These are phyloP conservation scores for Exophiala aquamarina DNA, from an alignment of 2,329 filamentous ascomycete species.

Conservation along the genomic window DNA sequence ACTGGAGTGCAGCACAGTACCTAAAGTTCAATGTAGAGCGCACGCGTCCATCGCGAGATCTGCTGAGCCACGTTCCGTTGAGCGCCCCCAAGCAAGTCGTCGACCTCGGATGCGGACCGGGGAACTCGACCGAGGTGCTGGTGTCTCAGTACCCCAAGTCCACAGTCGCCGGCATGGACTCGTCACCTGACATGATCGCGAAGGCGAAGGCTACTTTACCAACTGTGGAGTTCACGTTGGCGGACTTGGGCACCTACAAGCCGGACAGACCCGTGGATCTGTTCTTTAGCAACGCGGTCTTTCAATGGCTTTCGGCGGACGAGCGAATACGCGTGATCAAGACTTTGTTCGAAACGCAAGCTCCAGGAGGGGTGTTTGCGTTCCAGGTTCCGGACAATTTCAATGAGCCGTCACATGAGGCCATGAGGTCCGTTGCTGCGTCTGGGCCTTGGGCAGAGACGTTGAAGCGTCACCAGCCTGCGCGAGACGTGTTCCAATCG, in stretches of 20 bases:
- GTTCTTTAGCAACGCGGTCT: slow-evolving; percentile 58
- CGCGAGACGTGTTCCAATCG: slow-evolving; percentile 51
- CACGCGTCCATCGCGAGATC: slow-evolving; percentile 54
- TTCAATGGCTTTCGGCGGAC: slow-evolving; percentile 55
- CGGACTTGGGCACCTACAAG: slow-evolving; percentile 46
- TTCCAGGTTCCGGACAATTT: slow-evolving; percentile 58
- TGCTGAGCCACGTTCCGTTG: slow-evolving; percentile 50
- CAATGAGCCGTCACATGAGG: slow-evolving; percentile 47
- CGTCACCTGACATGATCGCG: slow-evolving; percentile 56
- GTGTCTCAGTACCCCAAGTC: slow-evolving; percentile 49
- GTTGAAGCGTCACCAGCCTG: slow-evolving; percentile 34
- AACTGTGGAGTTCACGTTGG: slow-evolving; percentile 45
- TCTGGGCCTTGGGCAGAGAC: slow-evolving; percentile 40
- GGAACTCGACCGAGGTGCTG: slow-evolving; percentile 57
- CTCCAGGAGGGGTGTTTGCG: slow-evolving; percentile 51
- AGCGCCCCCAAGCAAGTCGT: slow-evolving; percentile 46
- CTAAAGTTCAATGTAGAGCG: slow-evolving; percentile 56
- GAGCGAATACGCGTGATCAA: slow-evolving; percentile 48
- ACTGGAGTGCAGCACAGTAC: slow-evolving; percentile 60
- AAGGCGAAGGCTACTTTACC: slow-evolving; percentile 47
- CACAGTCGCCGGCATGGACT: slow-evolving; percentile 53
- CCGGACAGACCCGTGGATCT: slow-evolving; percentile 41
- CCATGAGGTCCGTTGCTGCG: slow-evolving; percentile 50
- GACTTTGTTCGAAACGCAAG: slow-evolving; percentile 43
- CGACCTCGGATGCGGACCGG: slow-evolving; percentile 62